Conservation (phyloP, 768 basidiomycete species). For the Boletus reticuloceps region DNA sequence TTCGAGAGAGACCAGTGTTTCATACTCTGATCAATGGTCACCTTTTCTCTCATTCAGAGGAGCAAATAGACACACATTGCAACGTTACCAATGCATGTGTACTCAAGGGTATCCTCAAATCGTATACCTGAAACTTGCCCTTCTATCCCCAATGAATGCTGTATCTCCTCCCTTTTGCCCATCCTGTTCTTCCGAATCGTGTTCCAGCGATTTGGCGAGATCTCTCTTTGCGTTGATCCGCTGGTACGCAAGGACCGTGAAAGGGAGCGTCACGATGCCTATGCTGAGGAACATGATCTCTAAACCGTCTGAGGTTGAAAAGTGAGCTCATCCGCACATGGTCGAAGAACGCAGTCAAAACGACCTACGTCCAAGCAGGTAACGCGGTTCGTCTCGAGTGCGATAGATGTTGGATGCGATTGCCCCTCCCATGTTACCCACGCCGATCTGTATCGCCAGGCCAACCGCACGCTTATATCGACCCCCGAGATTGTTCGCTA, state of each 20-base stretch:
- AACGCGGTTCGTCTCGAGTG: neutral
- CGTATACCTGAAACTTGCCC: neutral
- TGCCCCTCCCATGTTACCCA: neutral
- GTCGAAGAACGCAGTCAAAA: no score
- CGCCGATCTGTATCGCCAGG: neutral
- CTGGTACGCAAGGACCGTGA: neutral
- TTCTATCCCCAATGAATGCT: neutral
- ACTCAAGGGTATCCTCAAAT: neutral
- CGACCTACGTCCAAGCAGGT: neutral
- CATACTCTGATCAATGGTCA: no score
- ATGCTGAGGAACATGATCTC: conserved; percentile 2
- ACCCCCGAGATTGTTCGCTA: conserved; percentile 1
- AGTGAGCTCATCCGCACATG: neutral
- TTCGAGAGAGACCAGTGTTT: no score
- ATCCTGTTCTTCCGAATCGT: neutral
- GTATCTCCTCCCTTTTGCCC: neutral
- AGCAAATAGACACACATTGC: no score
- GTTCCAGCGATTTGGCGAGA: neutral
- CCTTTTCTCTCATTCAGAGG: no score
- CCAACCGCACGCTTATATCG: neutral
- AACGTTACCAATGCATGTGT: no score
- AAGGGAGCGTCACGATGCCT: neutral
- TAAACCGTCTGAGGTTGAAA: neutral
- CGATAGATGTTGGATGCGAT: neutral
- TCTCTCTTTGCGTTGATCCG: neutral